phyloP scores from a whole-genome alignment of 352 stramenopile genomes.

The Phytophthora kernoviae region DNA sequence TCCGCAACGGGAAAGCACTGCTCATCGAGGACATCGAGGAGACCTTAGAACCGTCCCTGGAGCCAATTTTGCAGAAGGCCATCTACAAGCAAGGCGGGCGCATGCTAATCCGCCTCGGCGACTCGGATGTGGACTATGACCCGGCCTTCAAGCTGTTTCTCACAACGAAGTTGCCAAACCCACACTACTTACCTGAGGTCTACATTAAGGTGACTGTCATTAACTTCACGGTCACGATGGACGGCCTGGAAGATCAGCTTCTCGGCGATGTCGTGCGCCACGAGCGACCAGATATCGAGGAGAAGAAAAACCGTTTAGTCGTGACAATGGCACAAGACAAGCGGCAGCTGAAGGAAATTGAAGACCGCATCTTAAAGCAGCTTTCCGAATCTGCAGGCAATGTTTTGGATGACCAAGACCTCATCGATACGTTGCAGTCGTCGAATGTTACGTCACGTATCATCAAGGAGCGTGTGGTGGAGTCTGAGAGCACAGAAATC shows the following conservation, averaged over 20 bases:
- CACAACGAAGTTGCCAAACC: slow-evolving; percentile 94
- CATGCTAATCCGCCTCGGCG: slow-evolving; percentile 89
- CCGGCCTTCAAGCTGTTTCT: slow-evolving; percentile 92
- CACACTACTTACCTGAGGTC: slow-evolving; percentile 94
- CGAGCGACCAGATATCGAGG: slow-evolving; percentile 92
- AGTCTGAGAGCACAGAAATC: slow-evolving; percentile 89
- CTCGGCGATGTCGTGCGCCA: slow-evolving; percentile 92
- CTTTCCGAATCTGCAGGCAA: slow-evolving; percentile 92
- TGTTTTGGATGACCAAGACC: slow-evolving; percentile 92
- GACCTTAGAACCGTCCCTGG: slow-evolving; percentile 89
- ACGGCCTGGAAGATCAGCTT: slow-evolving; percentile 92
- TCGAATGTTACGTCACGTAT: slow-evolving; percentile 86
- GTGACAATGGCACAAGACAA: slow-evolving; percentile 94
- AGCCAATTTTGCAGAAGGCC: slow-evolving; percentile 93
- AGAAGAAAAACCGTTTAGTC: slow-evolving; percentile 93
- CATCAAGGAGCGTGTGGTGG: slow-evolving; percentile 91
- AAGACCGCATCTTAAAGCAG: slow-evolving; percentile 92
- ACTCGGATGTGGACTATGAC: slow-evolving; percentile 94
- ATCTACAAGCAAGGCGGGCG: slow-evolving; percentile 92
- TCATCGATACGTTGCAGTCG: slow-evolving; percentile 87
- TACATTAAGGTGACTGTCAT: slow-evolving; percentile 97
- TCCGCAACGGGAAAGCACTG: slow-evolving; percentile 90
- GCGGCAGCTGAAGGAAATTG: slow-evolving; percentile 92
- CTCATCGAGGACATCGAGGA: slow-evolving; percentile 95
- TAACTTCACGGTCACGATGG: slow-evolving; percentile 96